Evolutionary conservation across 1,139 yeast genomes (phyloP), one percentile per base, ranked within the genome.

Genomic region (Candida gigantensis): DNA sequence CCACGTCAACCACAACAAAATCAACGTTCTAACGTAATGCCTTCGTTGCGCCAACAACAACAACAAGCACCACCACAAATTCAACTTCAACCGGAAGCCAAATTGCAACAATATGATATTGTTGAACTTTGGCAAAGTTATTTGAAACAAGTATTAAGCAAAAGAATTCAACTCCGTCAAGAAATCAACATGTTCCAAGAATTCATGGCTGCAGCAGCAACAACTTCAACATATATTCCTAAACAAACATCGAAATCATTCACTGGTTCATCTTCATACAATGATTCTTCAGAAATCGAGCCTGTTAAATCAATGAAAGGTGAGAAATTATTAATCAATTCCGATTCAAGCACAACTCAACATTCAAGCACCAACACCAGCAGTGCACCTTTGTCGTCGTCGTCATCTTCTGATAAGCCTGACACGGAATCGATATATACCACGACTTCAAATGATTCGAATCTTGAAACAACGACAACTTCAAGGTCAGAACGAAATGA

Each of bases 151-250:
- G 75, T 70, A n/a, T 43, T 69, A 10, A 52, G 54, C 32, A 68
- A 63, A 43, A 46, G 77, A 30, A 68, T 71, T 27, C 62, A 60
- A 40, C 55, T 71, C 36, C 57, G 76, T 34, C 74, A 68, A 43
- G 77, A 71, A 44, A 69, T 71, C 36, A 52, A 47, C 28, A 46
- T 58, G 41, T 71, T 61, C 52, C 71, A 66, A 43, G 39, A 56
- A 3, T 58, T 65, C 38, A 27, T 55, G 30, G 52, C 49, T 3
- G 47, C 42, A 14, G 53, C 48, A 32, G 56, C 39, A 17, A 25
- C 40, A n/a, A n/a, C 26, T 20, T 29, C n/a, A 19, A 30, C 17
- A 17, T 30, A 2, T 18, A 35, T 30, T 23, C 16, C 19, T 21
- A 35, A 27, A 14, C 10, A 32, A 25, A 30, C 35, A 32, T 6